Conservation (phyloP, 2,329 filamentous ascomycete species). For the Penicillium sumatraense region DNA sequence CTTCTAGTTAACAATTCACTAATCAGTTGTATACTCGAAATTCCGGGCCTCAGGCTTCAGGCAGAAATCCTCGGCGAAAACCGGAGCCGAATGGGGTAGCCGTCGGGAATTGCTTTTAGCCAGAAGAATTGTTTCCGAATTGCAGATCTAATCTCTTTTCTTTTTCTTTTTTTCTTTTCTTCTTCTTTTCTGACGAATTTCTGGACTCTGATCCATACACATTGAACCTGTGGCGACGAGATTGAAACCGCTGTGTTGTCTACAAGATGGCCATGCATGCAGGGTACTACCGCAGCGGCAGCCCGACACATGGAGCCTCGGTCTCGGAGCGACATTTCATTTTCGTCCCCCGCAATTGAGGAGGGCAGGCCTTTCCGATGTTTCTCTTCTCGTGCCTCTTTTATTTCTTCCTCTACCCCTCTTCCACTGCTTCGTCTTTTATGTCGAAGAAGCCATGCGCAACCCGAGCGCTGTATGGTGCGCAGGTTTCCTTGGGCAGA, state of each 20-base stretch:
- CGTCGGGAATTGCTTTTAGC: constrained; percentile 1
- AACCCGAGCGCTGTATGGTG: background rate
- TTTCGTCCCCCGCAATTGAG: constrained; percentile 21
- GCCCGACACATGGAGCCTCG: constrained; percentile 18
- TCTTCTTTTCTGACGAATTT: background rate
- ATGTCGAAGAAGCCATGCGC: background rate
- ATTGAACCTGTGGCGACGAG: background rate
- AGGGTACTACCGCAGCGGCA: background rate
- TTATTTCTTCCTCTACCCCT: background rate
- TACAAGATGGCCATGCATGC: background rate
- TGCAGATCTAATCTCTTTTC: background rate
- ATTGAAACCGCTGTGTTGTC: background rate
- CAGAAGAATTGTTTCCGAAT: background rate
- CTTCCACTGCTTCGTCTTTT: background rate
- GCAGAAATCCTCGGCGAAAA: background rate
- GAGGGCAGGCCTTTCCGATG: background rate
- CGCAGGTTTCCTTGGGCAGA: background rate
- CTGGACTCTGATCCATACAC: background rate
- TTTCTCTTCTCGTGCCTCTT: background rate
- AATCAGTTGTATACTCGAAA: too few species aligned
- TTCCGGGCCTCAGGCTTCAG: background rate
- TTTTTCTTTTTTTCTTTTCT: background rate
- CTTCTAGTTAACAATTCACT: too few species aligned
- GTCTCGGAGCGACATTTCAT: constrained; percentile 9
- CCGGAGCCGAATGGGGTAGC: background rate